Evolutionary conservation across 169 alveolate genomes (phyloP).

Genomic region (Cryptosporidium viatorum): DNA sequence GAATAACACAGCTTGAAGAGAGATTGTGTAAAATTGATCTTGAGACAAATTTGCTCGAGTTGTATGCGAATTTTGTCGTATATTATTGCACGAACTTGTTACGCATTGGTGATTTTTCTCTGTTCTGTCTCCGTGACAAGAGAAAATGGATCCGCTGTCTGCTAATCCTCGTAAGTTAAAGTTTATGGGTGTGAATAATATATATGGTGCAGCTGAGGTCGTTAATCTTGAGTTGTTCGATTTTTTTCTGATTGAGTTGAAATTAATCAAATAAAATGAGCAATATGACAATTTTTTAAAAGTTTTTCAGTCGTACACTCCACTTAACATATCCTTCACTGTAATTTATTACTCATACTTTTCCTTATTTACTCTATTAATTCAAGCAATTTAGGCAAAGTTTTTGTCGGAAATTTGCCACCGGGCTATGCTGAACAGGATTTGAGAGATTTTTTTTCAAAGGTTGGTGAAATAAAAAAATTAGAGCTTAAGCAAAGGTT

Average conservation of each 20-base stretch:
- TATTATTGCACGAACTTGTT: neutral
- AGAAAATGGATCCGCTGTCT: conserved; percentile 64
- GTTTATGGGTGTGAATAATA: neutral
- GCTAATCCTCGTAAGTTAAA: conserved; percentile 75
- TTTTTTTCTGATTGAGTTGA: neutral
- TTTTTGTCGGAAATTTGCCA: conserved; percentile 86
- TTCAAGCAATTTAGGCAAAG: conserved; percentile 77
- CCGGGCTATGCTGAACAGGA: conserved; percentile 87
- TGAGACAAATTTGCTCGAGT: neutral
- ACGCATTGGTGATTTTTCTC: conserved; percentile 12
- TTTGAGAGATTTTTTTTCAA: conserved; percentile 81
- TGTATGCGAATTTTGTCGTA: conserved; percentile 26
- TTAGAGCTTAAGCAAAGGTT: conserved; percentile 85
- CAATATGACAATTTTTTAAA: neutral
- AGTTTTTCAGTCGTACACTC: neutral
- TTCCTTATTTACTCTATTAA: neutral
- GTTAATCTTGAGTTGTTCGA: too few relatives aligned
- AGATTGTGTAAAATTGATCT: neutral
- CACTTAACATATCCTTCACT: neutral
- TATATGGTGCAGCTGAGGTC: neutral
- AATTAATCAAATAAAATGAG: too few relatives aligned
- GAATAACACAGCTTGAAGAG: neutral
- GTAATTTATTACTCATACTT: neutral
- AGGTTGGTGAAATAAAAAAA: conserved; percentile 84
- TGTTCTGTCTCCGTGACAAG: conserved; percentile 4